Evolutionary conservation across 345 rosid species (phyloP), one percentile per base, ranked within the genome.

Genomic region (Eucalyptus fibrosa): DNA sequence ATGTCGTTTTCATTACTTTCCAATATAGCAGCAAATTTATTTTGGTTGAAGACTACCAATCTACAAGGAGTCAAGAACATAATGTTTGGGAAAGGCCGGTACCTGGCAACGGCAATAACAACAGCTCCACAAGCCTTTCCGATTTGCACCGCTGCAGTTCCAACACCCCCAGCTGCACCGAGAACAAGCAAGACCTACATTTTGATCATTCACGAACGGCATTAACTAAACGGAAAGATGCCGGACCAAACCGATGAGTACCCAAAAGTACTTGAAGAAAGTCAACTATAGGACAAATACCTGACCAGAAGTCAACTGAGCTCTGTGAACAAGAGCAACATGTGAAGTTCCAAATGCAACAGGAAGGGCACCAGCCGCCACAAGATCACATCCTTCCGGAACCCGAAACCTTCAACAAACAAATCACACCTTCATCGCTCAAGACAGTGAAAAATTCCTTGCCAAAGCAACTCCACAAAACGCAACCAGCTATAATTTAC

Each of bases 131-230:
- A 91, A 90, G 93, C 95, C 94, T 98, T 98, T 90, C 97, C 99
- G 53, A 98, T 96, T 92, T 98, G 99, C 13, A 96, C 96, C 80
- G 99, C 99, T 50, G 99, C 95, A 89, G 96, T 92, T 21, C 99
- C 99, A 88, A 98, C 99, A 21, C 99, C 99, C 90, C 99, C 99
- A 87, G 99, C 99, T 11, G 99, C 99, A 49, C 99, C 99, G 77
- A 98, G 95, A 93, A 98, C 98, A 90, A 97, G 87, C 90, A 98
- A 92, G 37, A 97, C 99, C 99, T 97, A 88, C 87, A 88, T 80
- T 37, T n/a, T 62, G 86, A 88, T 44, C 53, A 88, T 56, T 42
- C 26, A 77, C 30, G 19, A 81, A 12, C 1, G 65, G 45, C 60
- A 53, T 19, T 86, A 77, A 12, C 85, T 77, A 37, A 77, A 77